These are phyloP conservation scores for Parafenestella ontariensis DNA, from an alignment of 2,329 filamentous ascomycete genomes.

Conservation along the genomic window DNA sequence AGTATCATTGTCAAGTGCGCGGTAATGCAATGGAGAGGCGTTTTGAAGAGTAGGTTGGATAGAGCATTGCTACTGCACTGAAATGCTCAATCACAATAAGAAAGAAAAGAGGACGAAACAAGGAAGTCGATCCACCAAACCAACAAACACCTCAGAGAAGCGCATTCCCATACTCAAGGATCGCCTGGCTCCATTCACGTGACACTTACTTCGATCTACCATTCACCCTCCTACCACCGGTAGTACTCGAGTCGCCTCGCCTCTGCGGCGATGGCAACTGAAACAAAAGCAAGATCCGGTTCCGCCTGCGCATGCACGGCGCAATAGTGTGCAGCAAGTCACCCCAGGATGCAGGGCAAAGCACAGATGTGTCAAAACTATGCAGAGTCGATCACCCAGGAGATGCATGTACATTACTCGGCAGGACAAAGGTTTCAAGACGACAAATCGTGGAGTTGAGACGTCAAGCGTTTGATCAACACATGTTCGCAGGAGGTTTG, in stretches of 20 bases:
- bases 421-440: slow-evolving; percentile 4
- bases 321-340: slow-evolving; percentile 2
- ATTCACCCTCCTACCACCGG: neutral
- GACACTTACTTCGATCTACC: neutral
- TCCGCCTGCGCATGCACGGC: neutral
- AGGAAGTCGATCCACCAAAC: too few relatives aligned
- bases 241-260: neutral
- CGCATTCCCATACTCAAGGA: too few relatives aligned
- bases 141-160: too few relatives aligned
- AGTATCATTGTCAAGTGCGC: too few relatives aligned
- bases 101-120: too few relatives aligned
- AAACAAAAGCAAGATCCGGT: neutral
- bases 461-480: slow-evolving; percentile 6
- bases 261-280: neutral
- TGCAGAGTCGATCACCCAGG: neutral
- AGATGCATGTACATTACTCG: slow-evolving; percentile 23
- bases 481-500: slow-evolving; percentile 1
- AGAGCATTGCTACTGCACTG: too few relatives aligned
- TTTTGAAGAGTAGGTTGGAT: too few relatives aligned
- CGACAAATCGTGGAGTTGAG: neutral
- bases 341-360: slow-evolving; percentile 16
- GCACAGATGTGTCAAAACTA: slow-evolving; percentile 4
- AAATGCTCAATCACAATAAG: too few relatives aligned
- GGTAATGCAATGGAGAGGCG: too few relatives aligned
- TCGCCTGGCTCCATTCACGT: too few relatives aligned